Base-by-base conservation (phyloP, 805 yeast species). In the Metschnikowia amazonensis region DNA sequence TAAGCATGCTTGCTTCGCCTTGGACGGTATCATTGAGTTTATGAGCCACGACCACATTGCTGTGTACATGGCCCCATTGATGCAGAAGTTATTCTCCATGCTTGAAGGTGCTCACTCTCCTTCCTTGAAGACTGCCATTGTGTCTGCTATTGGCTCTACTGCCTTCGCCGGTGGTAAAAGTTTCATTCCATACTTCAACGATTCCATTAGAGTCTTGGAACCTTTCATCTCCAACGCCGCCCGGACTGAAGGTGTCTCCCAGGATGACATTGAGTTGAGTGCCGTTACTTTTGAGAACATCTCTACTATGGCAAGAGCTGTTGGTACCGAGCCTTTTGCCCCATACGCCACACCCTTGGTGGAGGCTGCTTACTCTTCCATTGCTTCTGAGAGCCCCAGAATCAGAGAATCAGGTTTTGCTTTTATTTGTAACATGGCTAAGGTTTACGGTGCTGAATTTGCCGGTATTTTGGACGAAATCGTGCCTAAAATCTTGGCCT, bases 291-390 rank as follows among this genome's bases (percentile, higher is more conserved):
- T 94, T 56, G 99, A 94, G 73, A 86, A 94, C 60, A 80, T 94
- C 55, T 86, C 97, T 36, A 85, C 97, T 13, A 83, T 94, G 86
- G 97, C 96, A 45, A 81, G 90, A 66, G 97, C 99, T 46, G 97
- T 94, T 48, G 96, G 97, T 52, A 85, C 94, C 45, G 92, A 85
- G 57, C 75, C 89, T 0, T 94, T 94, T 70, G 80, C 87, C 34
- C 81, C 86, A 36, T 89, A 79, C 64, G 96, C 97, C 42, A 82
- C 83, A 62, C 92, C 96, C 21, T 77, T 90, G 64, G 87, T 89
- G 56, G 86, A 86, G 62, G 88, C 97, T 49, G 90, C 97, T 24
- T 85, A 88, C 62, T 74, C 74, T 47, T 83, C 95, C 45, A 77
- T 92, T 56, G 76, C 80, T 54, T 80, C 92, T 28, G 86, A 84